Base-by-base conservation (phyloP, 2,329 filamentous ascomycete genomes). In the Epichloe sp. region DNA sequence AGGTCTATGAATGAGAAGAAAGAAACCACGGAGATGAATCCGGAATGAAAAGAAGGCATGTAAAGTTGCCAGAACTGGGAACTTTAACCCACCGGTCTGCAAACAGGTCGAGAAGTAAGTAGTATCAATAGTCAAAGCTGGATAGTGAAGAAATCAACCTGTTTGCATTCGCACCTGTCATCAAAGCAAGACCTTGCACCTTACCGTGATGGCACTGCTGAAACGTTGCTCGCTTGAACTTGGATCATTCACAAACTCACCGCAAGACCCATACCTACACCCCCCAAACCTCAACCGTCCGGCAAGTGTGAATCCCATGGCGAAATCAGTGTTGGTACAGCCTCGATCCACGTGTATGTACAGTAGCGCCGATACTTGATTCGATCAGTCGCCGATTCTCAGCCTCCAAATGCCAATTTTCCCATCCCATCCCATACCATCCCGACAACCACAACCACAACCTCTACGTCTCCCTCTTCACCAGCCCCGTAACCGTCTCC, bases 401-500 rank as follows among this genome's bases (percentile, higher is more conserved):
- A 5, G 4, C 21, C 21, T 5, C n/a, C 17, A 26, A 43, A 44
- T 10, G 10, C 15, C 8, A 21, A 17, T n/a, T 5, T 15, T 11
- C 23, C 12, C 17, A 26, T 15, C 42, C 11, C 23, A n/a, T 10
- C 42, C 17, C 23, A 11, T n/a, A 2, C 19, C 19, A 19, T 19
- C 19, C 19, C 19, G 1, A 6, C 42, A 11, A 8, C 23, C 3
- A 26, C 14, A 7, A 14, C 7, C 8, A 31, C 31, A 31, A 31
- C 8, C 14, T 21, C 26, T 42, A 53, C 21, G 46, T 46, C 51
- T 41, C 47, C 19, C 44, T 53, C 70, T 76, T 76, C 46, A 81
- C 78, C 53, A 82, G 65, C 37, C 70, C 69, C 41, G 76, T 68
- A 36, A 82, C 75, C 2, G 77, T 62, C 10, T 80, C 77, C 65